Evolutionary conservation across 441 rosid genomes (phyloP).

Genomic region (Bruguiera hainesii): DNA sequence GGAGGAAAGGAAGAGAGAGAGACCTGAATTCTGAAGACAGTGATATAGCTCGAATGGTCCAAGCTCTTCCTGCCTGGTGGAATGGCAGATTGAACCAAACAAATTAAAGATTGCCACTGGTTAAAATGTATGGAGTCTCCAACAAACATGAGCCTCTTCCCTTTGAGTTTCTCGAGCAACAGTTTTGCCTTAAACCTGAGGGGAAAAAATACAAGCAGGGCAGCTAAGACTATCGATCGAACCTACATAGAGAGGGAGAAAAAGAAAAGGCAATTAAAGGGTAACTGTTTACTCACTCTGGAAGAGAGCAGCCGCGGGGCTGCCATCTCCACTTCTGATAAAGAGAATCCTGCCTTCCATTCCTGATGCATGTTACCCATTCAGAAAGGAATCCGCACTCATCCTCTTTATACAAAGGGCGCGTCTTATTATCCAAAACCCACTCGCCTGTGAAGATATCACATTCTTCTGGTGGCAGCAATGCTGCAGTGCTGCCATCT

Average conservation of each 20-base stretch:
- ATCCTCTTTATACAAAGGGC: conserved; percentile 62
- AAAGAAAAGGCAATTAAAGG: no score
- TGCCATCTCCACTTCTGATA: conserved; percentile 85
- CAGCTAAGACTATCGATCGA: neutral
- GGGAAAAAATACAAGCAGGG: neutral
- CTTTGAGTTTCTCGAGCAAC: conserved; percentile 37
- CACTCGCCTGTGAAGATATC: conserved; percentile 70
- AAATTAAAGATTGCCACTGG: conserved; percentile 50
- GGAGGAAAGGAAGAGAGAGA: neutral
- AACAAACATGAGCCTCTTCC: conserved; percentile 48
- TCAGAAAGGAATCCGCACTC: conserved; percentile 64
- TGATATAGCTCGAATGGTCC: conserved; percentile 20
- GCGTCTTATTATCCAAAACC: conserved; percentile 53
- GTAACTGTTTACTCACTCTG: conserved; percentile 37
- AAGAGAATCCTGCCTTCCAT: conserved; percentile 65
- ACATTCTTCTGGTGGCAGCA: conserved; percentile 44
- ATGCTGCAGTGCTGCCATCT: conserved; percentile 25
- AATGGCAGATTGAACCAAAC: conserved; percentile 43
- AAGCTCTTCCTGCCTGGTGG: conserved; percentile 35
- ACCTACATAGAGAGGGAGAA: neutral
- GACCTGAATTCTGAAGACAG: conserved; percentile 37
- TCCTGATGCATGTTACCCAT: conserved; percentile 62
- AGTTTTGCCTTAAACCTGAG: conserved; percentile 38
- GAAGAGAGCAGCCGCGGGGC: conserved; percentile 65
- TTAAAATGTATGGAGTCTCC: conserved; percentile 52